These are phyloP conservation scores for Saturnispora bothae DNA, from an alignment of 805 yeast species.

Conservation along the genomic window DNA sequence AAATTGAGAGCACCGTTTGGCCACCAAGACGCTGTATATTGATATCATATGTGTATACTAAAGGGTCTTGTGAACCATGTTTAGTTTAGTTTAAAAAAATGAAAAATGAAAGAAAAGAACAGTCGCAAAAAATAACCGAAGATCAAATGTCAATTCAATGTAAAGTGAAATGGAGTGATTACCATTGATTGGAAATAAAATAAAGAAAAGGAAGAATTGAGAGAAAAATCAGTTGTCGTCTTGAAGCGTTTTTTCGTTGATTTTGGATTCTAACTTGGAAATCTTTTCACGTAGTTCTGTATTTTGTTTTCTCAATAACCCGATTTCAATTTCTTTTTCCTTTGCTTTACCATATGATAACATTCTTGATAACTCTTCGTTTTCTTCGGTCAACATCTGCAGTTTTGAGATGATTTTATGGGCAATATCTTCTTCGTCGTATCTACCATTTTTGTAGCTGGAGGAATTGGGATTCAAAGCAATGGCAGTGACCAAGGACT, in stretches of 20 bases:
- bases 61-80: background rate
- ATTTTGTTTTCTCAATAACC: slow-evolving; percentile 43
- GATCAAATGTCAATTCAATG: no score
- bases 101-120: background rate
- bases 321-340: slow-evolving; percentile 59
- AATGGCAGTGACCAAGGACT: slow-evolving; percentile 48
- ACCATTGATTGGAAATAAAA: background rate
- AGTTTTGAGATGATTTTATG: slow-evolving; percentile 60
- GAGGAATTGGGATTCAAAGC: slow-evolving; percentile 39
- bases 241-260: slow-evolving; percentile 10
- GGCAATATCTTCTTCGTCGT: slow-evolving; percentile 65
- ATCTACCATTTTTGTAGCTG: slow-evolving; percentile 45
- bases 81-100: no score
- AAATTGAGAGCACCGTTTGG: no score
- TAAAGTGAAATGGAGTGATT: background rate
- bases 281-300: slow-evolving; percentile 33
- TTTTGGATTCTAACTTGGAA: slow-evolving; percentile 21
- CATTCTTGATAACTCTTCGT: slow-evolving; percentile 59
- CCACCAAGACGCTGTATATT: no score
- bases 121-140: background rate
- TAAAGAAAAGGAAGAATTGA: background rate
- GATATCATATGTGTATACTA: no score
- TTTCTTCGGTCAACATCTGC: slow-evolving; percentile 53
- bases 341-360: slow-evolving; percentile 67
- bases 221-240: background rate